Percentiles rank a stretch among this genome's conserved stretches.
Conservation (phyloP, 345 rosid genomes). For the Aquilaria malaccensis region DNA sequence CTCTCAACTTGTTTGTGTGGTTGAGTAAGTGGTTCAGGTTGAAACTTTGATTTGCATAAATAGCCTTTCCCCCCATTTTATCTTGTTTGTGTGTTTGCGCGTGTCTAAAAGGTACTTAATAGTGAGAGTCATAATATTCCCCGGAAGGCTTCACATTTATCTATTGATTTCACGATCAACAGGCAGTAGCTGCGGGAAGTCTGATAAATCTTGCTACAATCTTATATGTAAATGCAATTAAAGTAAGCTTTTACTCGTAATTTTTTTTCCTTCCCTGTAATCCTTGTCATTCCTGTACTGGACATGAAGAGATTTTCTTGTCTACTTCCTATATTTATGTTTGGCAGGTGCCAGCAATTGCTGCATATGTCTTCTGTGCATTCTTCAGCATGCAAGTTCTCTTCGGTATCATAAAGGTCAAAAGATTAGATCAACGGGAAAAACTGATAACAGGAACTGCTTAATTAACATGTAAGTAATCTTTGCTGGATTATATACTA, state of each 20-base stretch:
- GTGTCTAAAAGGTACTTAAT: neutral
- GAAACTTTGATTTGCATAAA: too few relatives aligned
- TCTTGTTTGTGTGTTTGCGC: too few relatives aligned
- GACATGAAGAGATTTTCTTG: slow-evolving; percentile 1
- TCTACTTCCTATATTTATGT: slow-evolving; percentile 12
- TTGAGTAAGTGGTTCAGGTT: neutral
- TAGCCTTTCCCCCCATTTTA: too few relatives aligned
- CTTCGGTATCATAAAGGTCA: slow-evolving; percentile 73
- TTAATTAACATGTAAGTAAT: slow-evolving; percentile 32
- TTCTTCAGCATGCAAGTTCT: slow-evolving; percentile 79
- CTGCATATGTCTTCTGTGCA: slow-evolving; percentile 59
- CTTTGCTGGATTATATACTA: neutral
- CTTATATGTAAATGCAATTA: slow-evolving; percentile 77
- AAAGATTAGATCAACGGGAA: slow-evolving; percentile 75
- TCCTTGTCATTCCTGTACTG: slow-evolving; percentile 1
- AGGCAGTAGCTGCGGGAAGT: slow-evolving; percentile 98
- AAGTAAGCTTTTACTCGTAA: slow-evolving; percentile 40
- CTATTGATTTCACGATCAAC: slow-evolving; percentile 22
- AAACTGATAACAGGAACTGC: slow-evolving; percentile 92
- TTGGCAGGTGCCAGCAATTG: slow-evolving; percentile 59
- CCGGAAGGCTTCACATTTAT: neutral
- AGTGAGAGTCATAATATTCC: neutral
- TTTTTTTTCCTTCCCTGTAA: slow-evolving; percentile 1
- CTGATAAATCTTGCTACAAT: slow-evolving; percentile 87
- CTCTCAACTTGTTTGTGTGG: neutral